Evolutionary conservation across 306 rosid species (phyloP).

Genomic region (Cicer chorassanicum): DNA sequence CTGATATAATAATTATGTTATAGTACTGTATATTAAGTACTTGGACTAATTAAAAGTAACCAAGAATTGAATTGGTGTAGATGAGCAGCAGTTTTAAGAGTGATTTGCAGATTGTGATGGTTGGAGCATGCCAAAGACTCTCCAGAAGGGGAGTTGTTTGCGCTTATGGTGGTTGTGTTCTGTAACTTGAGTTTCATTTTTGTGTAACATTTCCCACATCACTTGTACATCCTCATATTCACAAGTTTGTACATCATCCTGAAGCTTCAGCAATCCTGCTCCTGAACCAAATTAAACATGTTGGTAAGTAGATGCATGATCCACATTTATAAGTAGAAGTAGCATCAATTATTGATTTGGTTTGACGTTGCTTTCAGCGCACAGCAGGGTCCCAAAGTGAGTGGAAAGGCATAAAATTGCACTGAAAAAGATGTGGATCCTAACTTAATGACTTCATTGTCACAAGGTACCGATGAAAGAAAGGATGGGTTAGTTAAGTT

Average conservation of each 20-base stretch:
- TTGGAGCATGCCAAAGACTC: constrained; percentile 66
- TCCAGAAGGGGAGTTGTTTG: constrained; percentile 66
- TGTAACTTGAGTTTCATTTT: constrained; percentile 26
- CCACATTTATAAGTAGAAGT: no score
- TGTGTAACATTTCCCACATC: constrained; percentile 82
- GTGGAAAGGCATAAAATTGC: constrained; percentile 54
- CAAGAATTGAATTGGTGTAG: not conserved
- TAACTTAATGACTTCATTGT: not conserved
- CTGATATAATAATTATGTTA: not conserved
- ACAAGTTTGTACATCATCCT: constrained; percentile 78
- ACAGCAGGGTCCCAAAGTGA: no score
- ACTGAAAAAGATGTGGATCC: constrained; percentile 54
- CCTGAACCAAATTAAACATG: constrained; percentile 50
- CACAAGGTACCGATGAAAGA: constrained; percentile 19
- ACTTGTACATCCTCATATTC: constrained; percentile 84
- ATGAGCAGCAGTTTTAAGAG: constrained; percentile 37
- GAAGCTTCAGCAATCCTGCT: constrained; percentile 72
- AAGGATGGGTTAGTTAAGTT: constrained; percentile 21
- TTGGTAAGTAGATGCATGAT: not conserved
- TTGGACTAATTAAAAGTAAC: not conserved
- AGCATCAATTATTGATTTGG: not conserved
- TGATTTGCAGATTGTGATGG: constrained; percentile 52
- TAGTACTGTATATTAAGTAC: no score
- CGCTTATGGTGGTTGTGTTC: constrained; percentile 49
- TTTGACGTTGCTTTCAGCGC: constrained; percentile 26